Percentiles rank a stretch among this genome's conserved stretches.
phyloP scores from a whole-genome alignment of 768 basidiomycete species.

The Boletus huronensis region DNA sequence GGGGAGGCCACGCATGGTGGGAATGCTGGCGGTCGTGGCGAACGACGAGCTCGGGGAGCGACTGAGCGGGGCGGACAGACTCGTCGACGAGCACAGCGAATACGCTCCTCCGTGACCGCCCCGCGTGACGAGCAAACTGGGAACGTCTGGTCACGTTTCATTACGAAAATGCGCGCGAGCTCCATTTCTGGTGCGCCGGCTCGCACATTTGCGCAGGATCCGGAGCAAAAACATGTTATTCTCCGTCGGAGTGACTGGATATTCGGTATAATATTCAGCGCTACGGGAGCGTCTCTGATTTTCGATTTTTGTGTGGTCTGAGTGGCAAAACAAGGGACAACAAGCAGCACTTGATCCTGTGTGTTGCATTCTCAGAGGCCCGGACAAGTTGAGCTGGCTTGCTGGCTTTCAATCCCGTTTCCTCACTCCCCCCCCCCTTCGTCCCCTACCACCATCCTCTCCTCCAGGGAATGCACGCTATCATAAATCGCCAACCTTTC shows the following conservation, averaged over 20 bases:
- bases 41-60: conserved; percentile 15
- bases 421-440: conserved; percentile 12
- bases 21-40: conserved; percentile 6
- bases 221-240: neutral
- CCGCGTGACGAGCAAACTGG: conserved; percentile 29
- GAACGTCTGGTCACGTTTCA: conserved; percentile 28
- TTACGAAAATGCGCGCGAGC: conserved; percentile 6
- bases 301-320: neutral
- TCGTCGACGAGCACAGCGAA: conserved; percentile 39
- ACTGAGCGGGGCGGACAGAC: conserved; percentile 22
- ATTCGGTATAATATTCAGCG: neutral
- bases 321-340: conserved; percentile 26
- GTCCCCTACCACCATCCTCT: conserved; percentile 46
- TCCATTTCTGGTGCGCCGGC: conserved; percentile 6
- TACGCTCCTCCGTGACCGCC: conserved; percentile 28
- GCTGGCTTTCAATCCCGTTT: conserved; percentile 36
- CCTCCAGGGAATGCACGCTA: conserved; percentile 67
- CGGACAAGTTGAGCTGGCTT: conserved; percentile 30
- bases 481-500: conserved; percentile 59
- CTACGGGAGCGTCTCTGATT: neutral
- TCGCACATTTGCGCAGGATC: conserved; percentile 4
- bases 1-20: conserved; percentile 57
- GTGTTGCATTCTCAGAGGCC: conserved; percentile 32
- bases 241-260: neutral
- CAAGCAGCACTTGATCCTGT: conserved; percentile 32